Evolutionary conservation across 441 rosid species (phyloP).

Genomic region (Jatropha multifida): DNA sequence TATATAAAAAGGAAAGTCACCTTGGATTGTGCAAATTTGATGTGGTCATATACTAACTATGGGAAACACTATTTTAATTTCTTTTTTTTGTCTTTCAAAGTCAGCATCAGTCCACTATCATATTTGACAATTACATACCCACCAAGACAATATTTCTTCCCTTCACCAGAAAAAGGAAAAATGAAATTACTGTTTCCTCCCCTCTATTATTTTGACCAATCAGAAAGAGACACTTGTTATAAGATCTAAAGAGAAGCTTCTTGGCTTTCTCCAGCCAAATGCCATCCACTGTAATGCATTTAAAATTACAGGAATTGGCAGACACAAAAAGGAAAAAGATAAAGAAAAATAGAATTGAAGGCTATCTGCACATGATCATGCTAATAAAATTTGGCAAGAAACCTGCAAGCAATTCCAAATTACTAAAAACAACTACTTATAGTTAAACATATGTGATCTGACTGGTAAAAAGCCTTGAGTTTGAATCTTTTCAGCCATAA

Average conservation of each 20-base stretch:
- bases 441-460: background rate
- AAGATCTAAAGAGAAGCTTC: background rate
- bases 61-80: too few relatives aligned
- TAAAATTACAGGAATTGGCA: background rate
- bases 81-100: background rate
- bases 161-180: background rate
- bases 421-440: background rate
- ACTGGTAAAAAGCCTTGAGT: too few relatives aligned
- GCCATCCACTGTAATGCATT: background rate
- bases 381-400: constrained; percentile 1
- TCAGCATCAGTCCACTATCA: background rate
- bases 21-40: too few relatives aligned
- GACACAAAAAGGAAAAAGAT: too few relatives aligned
- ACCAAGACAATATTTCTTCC: background rate
- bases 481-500: too few relatives aligned
- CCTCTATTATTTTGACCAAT: background rate
- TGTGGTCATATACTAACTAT: too few relatives aligned
- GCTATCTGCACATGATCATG: background rate
- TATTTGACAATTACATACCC: constrained; percentile 5
- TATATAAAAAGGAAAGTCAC: too few relatives aligned
- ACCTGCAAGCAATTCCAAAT: background rate
- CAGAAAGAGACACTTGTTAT: too few relatives aligned
- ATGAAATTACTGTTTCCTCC: background rate
- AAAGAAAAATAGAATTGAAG: background rate
- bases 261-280: background rate